These are phyloP conservation scores for Leccinum subgranulosum DNA, from an alignment of 768 basidiomycete genomes.

Conservation along the genomic window DNA sequence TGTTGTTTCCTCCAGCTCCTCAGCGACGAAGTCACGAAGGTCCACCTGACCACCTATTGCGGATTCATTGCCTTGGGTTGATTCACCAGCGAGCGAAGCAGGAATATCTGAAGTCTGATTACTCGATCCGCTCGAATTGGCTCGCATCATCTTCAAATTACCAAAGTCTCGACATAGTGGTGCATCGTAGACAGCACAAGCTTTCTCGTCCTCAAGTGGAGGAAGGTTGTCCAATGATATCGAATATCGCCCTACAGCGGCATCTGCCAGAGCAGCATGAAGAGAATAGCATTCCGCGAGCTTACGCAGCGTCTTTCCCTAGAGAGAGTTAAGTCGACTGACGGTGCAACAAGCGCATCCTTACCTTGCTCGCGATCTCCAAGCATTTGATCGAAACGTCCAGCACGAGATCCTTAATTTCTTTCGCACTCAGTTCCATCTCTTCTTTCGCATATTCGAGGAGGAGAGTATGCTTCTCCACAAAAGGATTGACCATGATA, in stretches of 20 bases:
- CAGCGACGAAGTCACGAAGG: constrained; percentile 14
- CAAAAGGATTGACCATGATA: constrained; percentile 66
- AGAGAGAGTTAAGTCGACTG: constrained; percentile 9
- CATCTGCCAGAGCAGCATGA: constrained; percentile 38
- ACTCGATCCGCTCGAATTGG: constrained; percentile 15
- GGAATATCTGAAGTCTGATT: constrained; percentile 4
- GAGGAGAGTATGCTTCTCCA: constrained; percentile 52
- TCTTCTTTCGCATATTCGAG: constrained; percentile 46
- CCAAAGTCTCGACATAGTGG: constrained; percentile 55
- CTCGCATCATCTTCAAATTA: constrained; percentile 28
- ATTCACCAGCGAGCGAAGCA: constrained; percentile 9
- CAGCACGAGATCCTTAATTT: constrained; percentile 46
- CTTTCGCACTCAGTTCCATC: constrained; percentile 42
- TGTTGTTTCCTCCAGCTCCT: constrained; percentile 17
- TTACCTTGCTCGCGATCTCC: constrained; percentile 53
- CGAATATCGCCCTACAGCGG: constrained; percentile 50
- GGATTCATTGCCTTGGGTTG: constrained; percentile 6
- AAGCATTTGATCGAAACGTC: constrained; percentile 62
- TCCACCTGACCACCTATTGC: constrained; percentile 13
- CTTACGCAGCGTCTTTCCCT: constrained; percentile 67
- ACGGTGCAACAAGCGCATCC: neutral
- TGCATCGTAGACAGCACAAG: constrained; percentile 44
- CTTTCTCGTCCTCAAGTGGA: constrained; percentile 45
- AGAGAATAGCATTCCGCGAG: constrained; percentile 51
- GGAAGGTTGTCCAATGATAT: constrained; percentile 57